Evolutionary conservation across 495 filamentous ascomycete species (phyloP).

Genomic region (Rostrohypoxylon terebratum): DNA sequence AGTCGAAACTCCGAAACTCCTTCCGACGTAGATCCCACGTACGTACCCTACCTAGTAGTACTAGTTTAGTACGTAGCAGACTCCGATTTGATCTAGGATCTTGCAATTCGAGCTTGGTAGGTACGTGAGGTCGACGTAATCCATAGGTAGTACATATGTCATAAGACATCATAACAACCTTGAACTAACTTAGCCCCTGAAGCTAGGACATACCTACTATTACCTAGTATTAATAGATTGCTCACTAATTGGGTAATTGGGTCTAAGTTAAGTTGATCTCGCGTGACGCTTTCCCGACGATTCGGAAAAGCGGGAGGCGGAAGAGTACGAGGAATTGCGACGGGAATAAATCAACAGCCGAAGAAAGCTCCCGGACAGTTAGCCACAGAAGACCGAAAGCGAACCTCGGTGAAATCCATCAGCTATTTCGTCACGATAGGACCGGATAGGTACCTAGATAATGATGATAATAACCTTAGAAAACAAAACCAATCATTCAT

Average conservation of each 20-base stretch:
- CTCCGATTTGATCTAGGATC: not conserved
- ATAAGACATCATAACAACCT: not conserved
- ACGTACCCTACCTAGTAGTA: no score
- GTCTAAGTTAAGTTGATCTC: no score
- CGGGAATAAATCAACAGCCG: conserved; percentile 48
- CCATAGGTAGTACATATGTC: no score
- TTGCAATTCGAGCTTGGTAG: not conserved
- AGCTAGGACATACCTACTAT: conserved; percentile 1
- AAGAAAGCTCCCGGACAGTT: conserved; percentile 25
- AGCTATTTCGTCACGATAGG: conserved; percentile 34
- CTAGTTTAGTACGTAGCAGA: no score
- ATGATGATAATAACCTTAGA: no score
- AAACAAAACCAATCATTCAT: conserved; percentile 29
- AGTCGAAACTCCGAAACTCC: not conserved
- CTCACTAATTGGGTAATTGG: no score
- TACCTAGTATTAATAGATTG: no score
- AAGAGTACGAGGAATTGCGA: conserved; percentile 3
- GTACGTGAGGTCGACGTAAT: not conserved
- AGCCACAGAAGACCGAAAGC: conserved; percentile 21
- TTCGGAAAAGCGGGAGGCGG: conserved; percentile 15
- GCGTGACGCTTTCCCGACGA: conserved; percentile 29
- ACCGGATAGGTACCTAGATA: no score
- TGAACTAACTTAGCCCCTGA: not conserved
- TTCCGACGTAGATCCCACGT: not conserved
- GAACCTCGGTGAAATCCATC: conserved; percentile 37